Evolutionary conservation across 2,329 filamentous ascomycete genomes (phyloP).

Genomic region (Trichoderma citrinoviride): DNA sequence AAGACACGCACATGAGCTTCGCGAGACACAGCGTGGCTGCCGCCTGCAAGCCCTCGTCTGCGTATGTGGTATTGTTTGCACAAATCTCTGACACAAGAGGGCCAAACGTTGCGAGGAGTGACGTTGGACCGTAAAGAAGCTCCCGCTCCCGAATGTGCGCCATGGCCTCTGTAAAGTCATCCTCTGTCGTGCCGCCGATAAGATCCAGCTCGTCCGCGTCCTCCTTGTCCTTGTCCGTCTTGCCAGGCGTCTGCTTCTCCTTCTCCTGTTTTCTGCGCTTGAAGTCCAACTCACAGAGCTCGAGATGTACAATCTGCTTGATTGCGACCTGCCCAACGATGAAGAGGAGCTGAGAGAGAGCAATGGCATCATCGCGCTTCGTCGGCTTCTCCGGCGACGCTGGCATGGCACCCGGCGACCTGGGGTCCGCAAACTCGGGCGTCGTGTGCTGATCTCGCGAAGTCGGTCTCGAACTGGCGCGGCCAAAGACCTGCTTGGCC

Average conservation of each 20-base stretch:
- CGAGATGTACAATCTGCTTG: conserved; percentile 97
- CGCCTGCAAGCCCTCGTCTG: conserved; percentile 84
- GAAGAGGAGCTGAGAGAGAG: conserved; percentile 86
- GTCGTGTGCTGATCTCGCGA: conserved; percentile 47
- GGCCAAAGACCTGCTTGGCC: conserved; percentile 74
- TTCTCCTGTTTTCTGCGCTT: conserved; percentile 93
- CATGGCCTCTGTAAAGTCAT: conserved; percentile 87
- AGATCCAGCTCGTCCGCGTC: conserved; percentile 90
- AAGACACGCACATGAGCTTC: conserved; percentile 97
- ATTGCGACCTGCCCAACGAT: conserved; percentile 95
- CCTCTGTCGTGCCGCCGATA: conserved; percentile 93
- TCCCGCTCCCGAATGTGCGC: conserved; percentile 80
- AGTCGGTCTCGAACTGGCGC: conserved; percentile 36
- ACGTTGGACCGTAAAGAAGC: conserved; percentile 76
- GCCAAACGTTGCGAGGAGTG: conserved; percentile 85
- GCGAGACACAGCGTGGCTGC: conserved; percentile 92
- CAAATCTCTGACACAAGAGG: conserved; percentile 91
- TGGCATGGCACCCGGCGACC: conserved; percentile 29
- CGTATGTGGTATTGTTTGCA: conserved; percentile 88
- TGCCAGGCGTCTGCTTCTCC: conserved; percentile 60
- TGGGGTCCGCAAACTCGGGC: conserved; percentile 33
- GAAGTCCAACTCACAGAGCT: conserved; percentile 96
- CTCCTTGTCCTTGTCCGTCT: conserved; percentile 53
- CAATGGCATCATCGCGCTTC: conserved; percentile 66
- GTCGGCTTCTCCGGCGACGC: conserved; percentile 43